Evolutionary conservation across 2,329 filamentous ascomycete genomes (phyloP).

Genomic region (Stemphylium beticola): DNA sequence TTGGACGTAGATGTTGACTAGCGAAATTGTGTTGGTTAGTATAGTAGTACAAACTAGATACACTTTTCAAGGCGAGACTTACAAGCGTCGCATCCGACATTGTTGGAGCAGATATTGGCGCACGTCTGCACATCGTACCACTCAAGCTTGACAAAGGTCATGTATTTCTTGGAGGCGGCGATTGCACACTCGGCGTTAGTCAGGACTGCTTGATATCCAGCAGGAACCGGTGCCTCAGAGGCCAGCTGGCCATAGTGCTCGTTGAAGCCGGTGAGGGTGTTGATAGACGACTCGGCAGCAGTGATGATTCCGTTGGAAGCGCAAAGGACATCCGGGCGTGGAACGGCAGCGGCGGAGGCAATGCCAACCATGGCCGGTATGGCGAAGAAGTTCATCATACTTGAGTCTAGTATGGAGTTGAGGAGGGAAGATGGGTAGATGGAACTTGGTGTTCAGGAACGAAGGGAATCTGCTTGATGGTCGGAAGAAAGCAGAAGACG

Average conservation of each 20-base stretch:
- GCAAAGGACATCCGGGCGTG: not conserved
- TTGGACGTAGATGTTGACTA: conserved; percentile 33
- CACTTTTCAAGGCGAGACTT: not conserved
- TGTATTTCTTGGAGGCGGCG: conserved; percentile 6
- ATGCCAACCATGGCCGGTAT: not conserved
- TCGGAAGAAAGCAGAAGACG: not conserved
- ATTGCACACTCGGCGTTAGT: conserved; percentile 11
- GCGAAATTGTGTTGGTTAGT: not conserved
- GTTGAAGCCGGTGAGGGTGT: conserved; percentile 2
- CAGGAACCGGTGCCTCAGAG: not conserved
- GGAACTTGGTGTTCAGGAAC: too few species aligned
- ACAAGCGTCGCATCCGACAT: conserved; percentile 13
- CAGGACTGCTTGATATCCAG: conserved; percentile 7
- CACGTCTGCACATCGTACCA: conserved; percentile 12
- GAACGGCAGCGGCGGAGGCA: not conserved
- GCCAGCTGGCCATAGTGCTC: conserved; percentile 5
- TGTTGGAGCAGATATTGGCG: conserved; percentile 9
- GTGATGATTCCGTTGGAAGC: not conserved
- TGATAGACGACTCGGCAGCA: not conserved
- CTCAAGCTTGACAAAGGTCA: conserved; percentile 3
- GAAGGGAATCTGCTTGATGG: not conserved
- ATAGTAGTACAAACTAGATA: not conserved
- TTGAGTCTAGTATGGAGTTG: not conserved
- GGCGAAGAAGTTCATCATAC: not conserved
- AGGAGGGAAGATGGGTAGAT: not conserved